Base-by-base conservation (phyloP, 805 yeast genomes). In the Pichia thaimueangensis region DNA sequence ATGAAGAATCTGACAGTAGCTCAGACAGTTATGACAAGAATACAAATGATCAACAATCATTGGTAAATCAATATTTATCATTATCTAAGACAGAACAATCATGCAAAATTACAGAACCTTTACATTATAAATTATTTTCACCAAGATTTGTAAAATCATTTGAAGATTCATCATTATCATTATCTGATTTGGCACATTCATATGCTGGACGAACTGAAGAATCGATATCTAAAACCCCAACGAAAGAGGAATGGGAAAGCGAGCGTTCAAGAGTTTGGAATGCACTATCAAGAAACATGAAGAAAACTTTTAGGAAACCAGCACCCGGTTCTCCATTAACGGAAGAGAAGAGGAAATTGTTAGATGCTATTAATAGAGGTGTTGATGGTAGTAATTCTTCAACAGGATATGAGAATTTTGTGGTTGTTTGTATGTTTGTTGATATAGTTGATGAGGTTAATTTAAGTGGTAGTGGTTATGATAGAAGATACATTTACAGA, bases 361-460 rank as follows among this genome's bases (percentile, higher is more conserved):
- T 86, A 34, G 95, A 86, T 60, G 75, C 84, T 40, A 80, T 86
- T 36, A 69, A 74, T 37, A 71, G 95, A 51, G 91, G 95, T 11
- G 95, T 86, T 15, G 95, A 86, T 61, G 95, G 95, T 7, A 39
- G 33, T 17, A 42, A 47, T 24, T 79, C 75, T 24, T 76, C 75
- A 22, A 78, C 82, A 1, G 76, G 74, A 12, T 63, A 72, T 42
- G 80, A 77, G 55, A 78, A 84, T 58, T 86, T 82, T 57, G 78
- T 78, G 1, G 76, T 85, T 20, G 75, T 84, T 23, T 78, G 82
- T 30, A 59, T 86, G 65, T 77, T 84, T 54, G 72, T 81, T 30
- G 82, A 85, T 41, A 66, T 71, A 36, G 94, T 83, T 10, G 95
- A 86, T 59, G 73, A 70, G 55, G 71, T 80, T 41, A 81, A 79